Conservation (phyloP, 495 filamentous ascomycete species). For the Aspergillus coremiiformis region DNA sequence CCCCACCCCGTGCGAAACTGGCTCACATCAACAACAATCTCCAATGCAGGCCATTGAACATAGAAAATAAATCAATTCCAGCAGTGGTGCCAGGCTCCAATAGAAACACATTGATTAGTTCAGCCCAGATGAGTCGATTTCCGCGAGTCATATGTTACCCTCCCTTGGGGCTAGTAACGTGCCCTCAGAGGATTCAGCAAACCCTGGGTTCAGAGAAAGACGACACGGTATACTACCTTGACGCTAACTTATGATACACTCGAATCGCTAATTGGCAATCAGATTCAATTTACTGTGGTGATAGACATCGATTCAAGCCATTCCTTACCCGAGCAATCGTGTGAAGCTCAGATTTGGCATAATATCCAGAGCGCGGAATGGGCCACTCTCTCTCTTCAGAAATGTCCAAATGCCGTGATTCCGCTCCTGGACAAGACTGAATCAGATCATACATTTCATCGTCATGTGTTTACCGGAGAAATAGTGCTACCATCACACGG, state of each 20-base stretch:
- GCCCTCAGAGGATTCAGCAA: constrained; percentile 35
- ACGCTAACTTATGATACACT: not conserved
- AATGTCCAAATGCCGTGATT: constrained; percentile 17
- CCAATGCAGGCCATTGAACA: constrained; percentile 22
- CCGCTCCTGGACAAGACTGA: constrained; percentile 28
- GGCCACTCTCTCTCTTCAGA: constrained; percentile 29
- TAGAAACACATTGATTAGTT: constrained; percentile 26
- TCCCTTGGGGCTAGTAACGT: constrained; percentile 61
- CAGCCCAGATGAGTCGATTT: constrained; percentile 44
- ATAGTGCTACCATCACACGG: constrained; percentile 26
- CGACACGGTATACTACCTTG: constrained; percentile 25
- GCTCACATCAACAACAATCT: not conserved
- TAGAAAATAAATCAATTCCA: constrained; percentile 18
- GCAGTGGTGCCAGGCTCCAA: constrained; percentile 12
- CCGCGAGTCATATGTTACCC: constrained; percentile 52
- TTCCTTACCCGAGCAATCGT: constrained; percentile 47
- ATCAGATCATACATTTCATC: constrained; percentile 16
- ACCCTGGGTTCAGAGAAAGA: constrained; percentile 16
- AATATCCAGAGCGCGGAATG: constrained; percentile 42
- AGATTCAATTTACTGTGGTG: constrained; percentile 60
- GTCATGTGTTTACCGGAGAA: constrained; percentile 34
- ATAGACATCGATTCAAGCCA: constrained; percentile 61
- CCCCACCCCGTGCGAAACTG: not conserved
- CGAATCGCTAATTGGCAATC: not conserved
- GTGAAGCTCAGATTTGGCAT: constrained; percentile 75